Evolutionary conservation across 176 grass and related monocot species (phyloP).

Genomic region (Pharus latifolius): DNA sequence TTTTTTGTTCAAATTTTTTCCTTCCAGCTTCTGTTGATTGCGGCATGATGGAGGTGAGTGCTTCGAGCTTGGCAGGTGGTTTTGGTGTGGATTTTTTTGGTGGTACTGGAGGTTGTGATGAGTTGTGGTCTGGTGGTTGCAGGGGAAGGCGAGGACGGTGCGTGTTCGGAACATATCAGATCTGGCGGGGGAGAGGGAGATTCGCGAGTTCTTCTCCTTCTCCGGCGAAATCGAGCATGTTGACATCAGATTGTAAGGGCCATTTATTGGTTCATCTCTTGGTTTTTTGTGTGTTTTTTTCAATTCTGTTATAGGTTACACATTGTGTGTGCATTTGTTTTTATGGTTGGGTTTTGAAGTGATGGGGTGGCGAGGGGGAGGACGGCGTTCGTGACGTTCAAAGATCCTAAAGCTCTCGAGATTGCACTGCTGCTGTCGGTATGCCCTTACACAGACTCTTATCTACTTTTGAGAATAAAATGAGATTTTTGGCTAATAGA

Average conservation of each 20-base stretch:
- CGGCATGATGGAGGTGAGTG: constrained; percentile 39
- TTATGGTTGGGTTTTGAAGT: constrained; percentile 21
- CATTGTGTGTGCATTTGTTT: neutral
- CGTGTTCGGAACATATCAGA: constrained; percentile 88
- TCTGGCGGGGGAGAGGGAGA: constrained; percentile 90
- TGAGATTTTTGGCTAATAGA: no score
- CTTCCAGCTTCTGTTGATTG: neutral
- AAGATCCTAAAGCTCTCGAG: constrained; percentile 80
- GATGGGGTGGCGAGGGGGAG: constrained; percentile 40
- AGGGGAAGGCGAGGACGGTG: constrained; percentile 62
- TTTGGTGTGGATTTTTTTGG: neutral
- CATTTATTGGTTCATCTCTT: neutral
- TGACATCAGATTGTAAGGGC: constrained; percentile 49
- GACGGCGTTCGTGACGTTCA: constrained; percentile 84
- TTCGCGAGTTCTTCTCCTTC: constrained; percentile 99
- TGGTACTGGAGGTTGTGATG: neutral
- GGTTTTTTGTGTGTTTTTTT: neutral
- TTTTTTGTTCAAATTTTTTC: neutral
- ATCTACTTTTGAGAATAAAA: no score
- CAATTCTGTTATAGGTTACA: neutral
- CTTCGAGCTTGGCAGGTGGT: neutral
- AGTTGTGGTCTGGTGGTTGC: neutral
- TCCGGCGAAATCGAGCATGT: constrained; percentile 92
- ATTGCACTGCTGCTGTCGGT: constrained; percentile 88
- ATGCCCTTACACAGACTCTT: neutral